Percentiles rank a stretch among this genome's conserved stretches.
Evolutionary conservation across 345 rosid species (phyloP).

Genomic region (Arabis alpina): DNA sequence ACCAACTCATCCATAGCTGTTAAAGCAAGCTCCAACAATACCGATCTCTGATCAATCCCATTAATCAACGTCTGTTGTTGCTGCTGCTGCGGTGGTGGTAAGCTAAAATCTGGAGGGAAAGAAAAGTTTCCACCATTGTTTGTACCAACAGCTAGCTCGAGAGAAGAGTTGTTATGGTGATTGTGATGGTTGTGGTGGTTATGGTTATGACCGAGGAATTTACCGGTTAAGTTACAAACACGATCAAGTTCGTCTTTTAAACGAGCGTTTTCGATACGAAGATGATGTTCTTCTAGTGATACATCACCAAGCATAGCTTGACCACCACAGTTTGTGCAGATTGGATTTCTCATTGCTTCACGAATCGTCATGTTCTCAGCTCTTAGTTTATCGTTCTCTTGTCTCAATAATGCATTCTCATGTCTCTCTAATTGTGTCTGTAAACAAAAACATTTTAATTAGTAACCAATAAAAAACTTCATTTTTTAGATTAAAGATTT

Average conservation of each 20-base stretch:
- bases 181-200: slow-evolving; percentile 44
- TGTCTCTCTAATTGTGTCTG: slow-evolving; percentile 97
- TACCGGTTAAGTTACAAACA: slow-evolving; percentile 83
- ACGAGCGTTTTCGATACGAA: slow-evolving; percentile 90
- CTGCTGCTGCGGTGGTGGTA: slow-evolving; percentile 35
- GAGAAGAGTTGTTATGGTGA: slow-evolving; percentile 48
- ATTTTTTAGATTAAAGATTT: not conserved
- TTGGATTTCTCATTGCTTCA: slow-evolving; percentile 91
- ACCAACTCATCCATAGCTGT: slow-evolving; percentile 71
- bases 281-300: slow-evolving; percentile 87
- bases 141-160: slow-evolving; percentile 82
- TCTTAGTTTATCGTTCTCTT: slow-evolving; percentile 91
- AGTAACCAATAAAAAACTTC: not conserved
- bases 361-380: slow-evolving; percentile 93
- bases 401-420: slow-evolving; percentile 85
- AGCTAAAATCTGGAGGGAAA: slow-evolving; percentile 44
- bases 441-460: not conserved
- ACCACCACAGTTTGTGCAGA: slow-evolving; percentile 87
- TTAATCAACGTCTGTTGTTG: slow-evolving; percentile 42
- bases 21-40: slow-evolving; percentile 79
- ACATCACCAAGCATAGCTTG: slow-evolving; percentile 85
- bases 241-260: slow-evolving; percentile 89
- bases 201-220: slow-evolving; percentile 77
- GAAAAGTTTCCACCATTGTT: slow-evolving; percentile 46
- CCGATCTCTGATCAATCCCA: slow-evolving; percentile 71